Base-by-base conservation (phyloP, 1,139 yeast species). In the Hansenula sp. region DNA sequence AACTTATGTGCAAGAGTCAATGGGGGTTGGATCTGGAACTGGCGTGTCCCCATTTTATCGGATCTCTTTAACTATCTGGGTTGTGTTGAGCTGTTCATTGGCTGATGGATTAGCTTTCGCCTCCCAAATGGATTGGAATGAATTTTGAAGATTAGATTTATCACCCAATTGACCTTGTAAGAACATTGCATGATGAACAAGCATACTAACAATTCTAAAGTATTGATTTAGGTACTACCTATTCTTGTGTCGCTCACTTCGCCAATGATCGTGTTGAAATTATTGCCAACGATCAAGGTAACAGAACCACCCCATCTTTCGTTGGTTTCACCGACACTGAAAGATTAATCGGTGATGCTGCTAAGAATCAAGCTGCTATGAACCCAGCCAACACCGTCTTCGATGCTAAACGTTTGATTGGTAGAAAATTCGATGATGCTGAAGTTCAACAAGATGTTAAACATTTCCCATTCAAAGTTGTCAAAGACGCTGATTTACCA, bases 261-360 rank as follows among this genome's bases (percentile, higher is more conserved):
- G 76, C 94, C 71, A 79, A 88, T 76, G 85, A 89, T 77, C 75
- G 91, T 70, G 84, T 83, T 61, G 58, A 90, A 73, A 91, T 91
- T 72, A 90, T 91, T 73, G 96, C 97, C 72, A 91, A 91, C 77
- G 97, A 91, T 74, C 97, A 91, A 83, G 98, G 98, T 85, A 90
- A 90, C 93, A 90, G 98, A 82, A 94, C 91, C 67, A 91, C 98
- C 60, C 98, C 98, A 66, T 91, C 97, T 58, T 91, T 89, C 78
- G 97, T 91, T 67, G 98, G 96, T 63, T 91, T 91, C 89, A 89
- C 96, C 65, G 90, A 86, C 71, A 89, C 89, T 74, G 98, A 91
- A 81, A 87, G 98, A 82, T 83, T 91, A 69, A 89, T 91, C 67
- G 98, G 98, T 81, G 97, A 91, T 76, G 96, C 97, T 67, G 98